A percentile compares a stretch with the other conserved stretches of the same genome.
These are phyloP conservation scores for Passalora sequoiae DNA, from an alignment of 2,329 filamentous ascomycete species.

Conservation along the genomic window DNA sequence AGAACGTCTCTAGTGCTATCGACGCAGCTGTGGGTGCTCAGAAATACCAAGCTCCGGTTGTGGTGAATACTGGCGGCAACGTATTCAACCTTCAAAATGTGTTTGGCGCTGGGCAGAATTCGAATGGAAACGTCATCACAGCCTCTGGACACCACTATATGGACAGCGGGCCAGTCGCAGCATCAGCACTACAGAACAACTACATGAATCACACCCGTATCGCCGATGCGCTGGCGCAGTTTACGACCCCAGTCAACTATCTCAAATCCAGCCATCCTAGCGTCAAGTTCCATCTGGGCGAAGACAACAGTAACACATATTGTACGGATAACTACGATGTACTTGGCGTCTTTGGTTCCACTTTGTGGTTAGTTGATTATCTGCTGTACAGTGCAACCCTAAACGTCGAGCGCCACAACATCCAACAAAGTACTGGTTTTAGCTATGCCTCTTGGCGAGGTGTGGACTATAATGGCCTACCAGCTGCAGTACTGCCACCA, in stretches of 20 bases:
- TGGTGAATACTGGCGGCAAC: slow-evolving; percentile 8
- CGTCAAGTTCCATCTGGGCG: slow-evolving; percentile 9
- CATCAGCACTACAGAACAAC: slow-evolving; percentile 9
- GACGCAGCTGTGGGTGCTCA: slow-evolving; percentile 2
- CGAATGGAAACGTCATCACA: slow-evolving; percentile 3
- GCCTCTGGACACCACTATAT: slow-evolving; percentile 14
- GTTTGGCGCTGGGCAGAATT: slow-evolving; percentile 10
- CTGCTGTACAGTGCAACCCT: slow-evolving; percentile 14
- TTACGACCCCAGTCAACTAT: slow-evolving; percentile 9
- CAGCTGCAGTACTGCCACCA: slow-evolving; percentile 15
- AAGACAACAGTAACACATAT: slow-evolving; percentile 17
- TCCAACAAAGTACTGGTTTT: slow-evolving; percentile 18
- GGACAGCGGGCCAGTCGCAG: slow-evolving; percentile 4
- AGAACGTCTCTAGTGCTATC: slow-evolving; percentile 5
- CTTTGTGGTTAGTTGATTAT: slow-evolving; percentile 16
- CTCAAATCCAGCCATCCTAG: slow-evolving; percentile 9
- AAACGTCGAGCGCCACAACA: slow-evolving; percentile 13
- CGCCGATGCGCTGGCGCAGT: slow-evolving; percentile 7
- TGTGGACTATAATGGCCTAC: slow-evolving; percentile 6
- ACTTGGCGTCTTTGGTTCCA: slow-evolving; percentile 12
- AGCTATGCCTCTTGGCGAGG: slow-evolving; percentile 12
- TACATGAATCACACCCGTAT: slow-evolving; percentile 18
- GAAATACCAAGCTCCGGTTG: slow-evolving; percentile 13
- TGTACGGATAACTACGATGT: slow-evolving; percentile 9
- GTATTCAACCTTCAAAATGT: too few relatives aligned